Conservation (phyloP, 352 stramenopile species). For the Halophytophthora batemanensis region DNA sequence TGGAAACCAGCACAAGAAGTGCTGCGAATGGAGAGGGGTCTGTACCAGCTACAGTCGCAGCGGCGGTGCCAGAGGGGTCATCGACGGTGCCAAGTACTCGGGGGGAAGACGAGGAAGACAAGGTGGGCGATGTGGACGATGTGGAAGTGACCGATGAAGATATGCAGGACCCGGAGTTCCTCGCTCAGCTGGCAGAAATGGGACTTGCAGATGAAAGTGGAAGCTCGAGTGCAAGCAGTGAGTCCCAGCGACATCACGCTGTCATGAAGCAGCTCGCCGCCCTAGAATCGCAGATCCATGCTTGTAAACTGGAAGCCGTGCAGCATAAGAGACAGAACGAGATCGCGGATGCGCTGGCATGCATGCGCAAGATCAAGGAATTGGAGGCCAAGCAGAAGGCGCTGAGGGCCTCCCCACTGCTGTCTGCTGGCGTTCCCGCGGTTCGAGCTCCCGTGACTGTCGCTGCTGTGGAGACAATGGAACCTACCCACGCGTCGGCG, state of each 20-base stretch:
- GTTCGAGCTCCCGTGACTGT: neutral
- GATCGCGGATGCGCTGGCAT: slow-evolving; percentile 52
- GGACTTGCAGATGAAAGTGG: slow-evolving; percentile 27
- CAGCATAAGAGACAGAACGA: slow-evolving; percentile 50
- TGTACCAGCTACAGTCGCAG: neutral
- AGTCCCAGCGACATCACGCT: slow-evolving; percentile 3
- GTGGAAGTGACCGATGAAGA: slow-evolving; percentile 78
- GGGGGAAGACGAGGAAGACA: slow-evolving; percentile 16
- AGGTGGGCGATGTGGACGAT: slow-evolving; percentile 4
- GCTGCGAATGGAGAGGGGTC: neutral
- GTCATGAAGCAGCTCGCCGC: slow-evolving; percentile 20
- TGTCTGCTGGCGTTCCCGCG: neutral
- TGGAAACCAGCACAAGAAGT: neutral
- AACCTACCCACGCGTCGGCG: slow-evolving; percentile 1
- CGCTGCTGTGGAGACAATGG: neutral
- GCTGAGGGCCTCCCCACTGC: slow-evolving; percentile 5
- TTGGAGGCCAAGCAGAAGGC: slow-evolving; percentile 36
- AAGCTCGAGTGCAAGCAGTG: neutral
- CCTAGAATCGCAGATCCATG: slow-evolving; percentile 43
- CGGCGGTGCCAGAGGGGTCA: neutral
- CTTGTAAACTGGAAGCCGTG: slow-evolving; percentile 45
- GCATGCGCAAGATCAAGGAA: slow-evolving; percentile 59
- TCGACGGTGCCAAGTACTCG: slow-evolving; percentile 3
- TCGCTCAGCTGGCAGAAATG: slow-evolving; percentile 53
- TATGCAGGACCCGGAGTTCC: slow-evolving; percentile 67